These are phyloP conservation scores for Pichia kudriavzevii DNA, from an alignment of 1,139 yeast species.

Conservation along the genomic window DNA sequence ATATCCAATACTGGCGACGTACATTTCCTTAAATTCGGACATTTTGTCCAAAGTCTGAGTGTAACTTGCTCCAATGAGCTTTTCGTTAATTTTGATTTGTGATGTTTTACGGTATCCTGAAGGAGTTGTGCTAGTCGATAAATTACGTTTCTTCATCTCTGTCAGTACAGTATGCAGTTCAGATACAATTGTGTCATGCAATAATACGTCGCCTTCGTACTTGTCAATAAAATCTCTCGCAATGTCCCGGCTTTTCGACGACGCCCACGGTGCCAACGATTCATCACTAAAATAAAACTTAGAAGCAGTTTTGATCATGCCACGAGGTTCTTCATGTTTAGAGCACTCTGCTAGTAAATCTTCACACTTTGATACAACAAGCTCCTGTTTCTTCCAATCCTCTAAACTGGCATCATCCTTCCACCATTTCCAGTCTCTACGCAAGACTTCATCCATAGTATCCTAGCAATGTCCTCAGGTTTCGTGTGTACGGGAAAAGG, in stretches of 20 bases:
- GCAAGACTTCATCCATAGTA: background rate
- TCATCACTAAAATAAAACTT: conserved; percentile 4
- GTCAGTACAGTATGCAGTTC: no score
- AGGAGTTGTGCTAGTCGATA: conserved; percentile 4
- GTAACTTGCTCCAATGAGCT: conserved; percentile 17
- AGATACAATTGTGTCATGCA: no score
- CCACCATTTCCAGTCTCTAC: conserved; percentile 2
- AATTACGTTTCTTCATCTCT: background rate
- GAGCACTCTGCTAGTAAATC: no score
- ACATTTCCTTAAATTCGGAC: conserved; percentile 18
- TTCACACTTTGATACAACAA: no score
- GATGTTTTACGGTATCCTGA: conserved; percentile 11
- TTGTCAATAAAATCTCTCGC: background rate
- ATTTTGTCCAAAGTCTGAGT: conserved; percentile 14
- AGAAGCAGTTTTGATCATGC: conserved; percentile 1
- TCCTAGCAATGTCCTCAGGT: no score
- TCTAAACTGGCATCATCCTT: background rate
- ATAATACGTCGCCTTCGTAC: no score
- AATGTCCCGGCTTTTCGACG: background rate
- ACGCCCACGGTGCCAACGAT: conserved; percentile 11
- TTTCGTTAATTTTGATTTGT: conserved; percentile 10
- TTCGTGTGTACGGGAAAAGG: no score
- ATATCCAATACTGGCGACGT: conserved; percentile 16
- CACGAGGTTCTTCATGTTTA: no score
- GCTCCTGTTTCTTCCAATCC: background rate